These are phyloP conservation scores for Beauveria brongniartii DNA, from an alignment of 2,329 filamentous ascomycete genomes.

Conservation along the genomic window DNA sequence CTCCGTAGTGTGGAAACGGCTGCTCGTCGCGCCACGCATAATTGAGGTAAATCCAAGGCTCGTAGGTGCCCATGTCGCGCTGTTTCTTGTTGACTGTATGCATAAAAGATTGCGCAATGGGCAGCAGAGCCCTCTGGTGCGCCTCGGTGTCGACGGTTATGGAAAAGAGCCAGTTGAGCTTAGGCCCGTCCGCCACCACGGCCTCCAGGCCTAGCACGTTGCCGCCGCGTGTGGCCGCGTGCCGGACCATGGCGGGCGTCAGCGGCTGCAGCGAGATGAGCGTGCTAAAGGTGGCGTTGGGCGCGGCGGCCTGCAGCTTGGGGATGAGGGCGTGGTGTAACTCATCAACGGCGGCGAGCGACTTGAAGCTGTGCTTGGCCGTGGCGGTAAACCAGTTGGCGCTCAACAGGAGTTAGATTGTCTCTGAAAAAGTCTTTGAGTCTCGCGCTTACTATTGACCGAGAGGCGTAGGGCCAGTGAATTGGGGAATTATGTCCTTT, in stretches of 20 bases:
- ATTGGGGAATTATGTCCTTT: constrained; percentile 22
- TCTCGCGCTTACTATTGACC: constrained; percentile 18
- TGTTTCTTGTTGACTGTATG: constrained; percentile 20
- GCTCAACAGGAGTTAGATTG: not conserved
- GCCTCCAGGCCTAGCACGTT: constrained; percentile 26
- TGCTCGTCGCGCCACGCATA: constrained; percentile 33
- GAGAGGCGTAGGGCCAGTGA: constrained; percentile 24
- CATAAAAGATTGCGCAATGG: constrained; percentile 19
- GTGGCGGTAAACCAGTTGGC: constrained; percentile 27
- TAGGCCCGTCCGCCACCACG: constrained; percentile 27
- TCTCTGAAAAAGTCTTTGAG: not conserved
- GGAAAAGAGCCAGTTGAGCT: constrained; percentile 28
- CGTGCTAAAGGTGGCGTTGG: constrained; percentile 19
- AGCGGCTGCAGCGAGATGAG: constrained; percentile 26
- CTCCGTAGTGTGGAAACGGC: constrained; percentile 29
- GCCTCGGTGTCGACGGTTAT: constrained; percentile 32
- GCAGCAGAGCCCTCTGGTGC: constrained; percentile 24
- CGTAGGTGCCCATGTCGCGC: constrained; percentile 20
- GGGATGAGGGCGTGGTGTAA: constrained; percentile 21
- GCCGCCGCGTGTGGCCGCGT: constrained; percentile 19
- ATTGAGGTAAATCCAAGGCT: constrained; percentile 34
- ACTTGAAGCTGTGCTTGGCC: constrained; percentile 19
- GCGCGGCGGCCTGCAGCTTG: constrained; percentile 20
- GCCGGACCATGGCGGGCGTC: constrained; percentile 20
- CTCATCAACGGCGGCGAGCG: constrained; percentile 24